Evolutionary conservation across 2,329 filamentous ascomycete species (phyloP).

Genomic region (Xylariaceae sp.): DNA sequence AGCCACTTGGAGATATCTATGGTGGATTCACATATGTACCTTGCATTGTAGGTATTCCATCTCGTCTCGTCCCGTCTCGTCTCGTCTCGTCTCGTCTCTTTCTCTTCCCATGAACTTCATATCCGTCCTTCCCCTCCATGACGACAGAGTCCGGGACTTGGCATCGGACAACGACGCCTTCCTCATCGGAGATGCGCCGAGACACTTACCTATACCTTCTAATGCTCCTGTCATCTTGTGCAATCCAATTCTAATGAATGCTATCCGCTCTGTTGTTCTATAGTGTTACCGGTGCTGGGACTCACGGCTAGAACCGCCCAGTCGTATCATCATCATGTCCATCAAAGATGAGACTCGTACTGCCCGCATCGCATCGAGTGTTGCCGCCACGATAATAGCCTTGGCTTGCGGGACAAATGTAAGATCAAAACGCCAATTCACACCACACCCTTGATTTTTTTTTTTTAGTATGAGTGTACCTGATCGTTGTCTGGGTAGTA

Average conservation of each 20-base stretch:
- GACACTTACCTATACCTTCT: neutral
- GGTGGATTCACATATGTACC: too few relatives aligned
- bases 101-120: too few relatives aligned
- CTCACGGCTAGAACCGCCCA: neutral
- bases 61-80: neutral
- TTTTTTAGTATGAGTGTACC: neutral
- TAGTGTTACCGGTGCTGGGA: neutral
- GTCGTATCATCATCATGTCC: slow-evolving; percentile 36
- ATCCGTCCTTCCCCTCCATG: too few relatives aligned
- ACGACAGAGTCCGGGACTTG: neutral
- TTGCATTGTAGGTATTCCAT: too few relatives aligned
- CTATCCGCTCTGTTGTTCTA: neutral
- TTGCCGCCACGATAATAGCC: slow-evolving; percentile 77
- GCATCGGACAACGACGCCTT: neutral
- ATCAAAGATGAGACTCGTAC: slow-evolving; percentile 48
- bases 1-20: too few relatives aligned
- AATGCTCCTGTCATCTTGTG: neutral
- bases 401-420: slow-evolving; percentile 93
- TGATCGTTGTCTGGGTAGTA: slow-evolving; percentile 53
- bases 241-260: neutral
- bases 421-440: slow-evolving; percentile 30
- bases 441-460: neutral
- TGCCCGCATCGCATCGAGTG: slow-evolving; percentile 72
- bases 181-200: neutral
- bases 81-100: neutral